Conservation (phyloP, 2,329 filamentous ascomycete genomes). For the Nigrospora sphaerica region DNA sequence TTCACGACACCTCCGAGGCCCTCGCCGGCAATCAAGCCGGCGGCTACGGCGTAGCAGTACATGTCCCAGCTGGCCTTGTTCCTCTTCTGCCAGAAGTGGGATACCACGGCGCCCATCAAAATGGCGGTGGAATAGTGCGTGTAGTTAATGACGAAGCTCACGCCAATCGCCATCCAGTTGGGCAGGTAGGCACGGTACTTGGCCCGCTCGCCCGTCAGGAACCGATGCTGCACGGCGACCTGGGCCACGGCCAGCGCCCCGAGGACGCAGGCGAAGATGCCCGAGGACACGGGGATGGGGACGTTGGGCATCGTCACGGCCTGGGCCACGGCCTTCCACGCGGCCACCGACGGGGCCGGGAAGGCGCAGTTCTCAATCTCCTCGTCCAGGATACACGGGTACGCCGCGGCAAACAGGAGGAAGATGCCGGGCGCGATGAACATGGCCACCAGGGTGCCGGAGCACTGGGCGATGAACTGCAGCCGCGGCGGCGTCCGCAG, state of each 20-base stretch:
- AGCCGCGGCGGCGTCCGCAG: slow-evolving; percentile 56
- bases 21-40: slow-evolving; percentile 56
- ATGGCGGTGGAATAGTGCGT: slow-evolving; percentile 52
- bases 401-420: slow-evolving; percentile 60
- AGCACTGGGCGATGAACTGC: slow-evolving; percentile 59
- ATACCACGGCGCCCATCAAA: slow-evolving; percentile 47
- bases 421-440: slow-evolving; percentile 63
- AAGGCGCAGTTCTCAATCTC: slow-evolving; percentile 47
- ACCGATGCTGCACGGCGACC: slow-evolving; percentile 47
- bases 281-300: slow-evolving; percentile 44
- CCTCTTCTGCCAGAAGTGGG: slow-evolving; percentile 47
- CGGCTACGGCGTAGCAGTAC: slow-evolving; percentile 52
- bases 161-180: slow-evolving; percentile 55
- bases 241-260: slow-evolving; percentile 36
- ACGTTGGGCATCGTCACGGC: slow-evolving; percentile 52
- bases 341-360: slow-evolving; percentile 53
- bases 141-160: slow-evolving; percentile 50
- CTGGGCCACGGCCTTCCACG: slow-evolving; percentile 59
- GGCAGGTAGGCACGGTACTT: slow-evolving; percentile 50
- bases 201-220: slow-evolving; percentile 36
- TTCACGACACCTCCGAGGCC: slow-evolving; percentile 24
- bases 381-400: slow-evolving; percentile 58
- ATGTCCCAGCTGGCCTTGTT: slow-evolving; percentile 46
- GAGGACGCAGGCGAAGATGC: slow-evolving; percentile 52
- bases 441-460: slow-evolving; percentile 55